These are phyloP conservation scores for Phytophthora sp. DNA, from an alignment of 352 stramenopile genomes.

Conservation along the genomic window DNA sequence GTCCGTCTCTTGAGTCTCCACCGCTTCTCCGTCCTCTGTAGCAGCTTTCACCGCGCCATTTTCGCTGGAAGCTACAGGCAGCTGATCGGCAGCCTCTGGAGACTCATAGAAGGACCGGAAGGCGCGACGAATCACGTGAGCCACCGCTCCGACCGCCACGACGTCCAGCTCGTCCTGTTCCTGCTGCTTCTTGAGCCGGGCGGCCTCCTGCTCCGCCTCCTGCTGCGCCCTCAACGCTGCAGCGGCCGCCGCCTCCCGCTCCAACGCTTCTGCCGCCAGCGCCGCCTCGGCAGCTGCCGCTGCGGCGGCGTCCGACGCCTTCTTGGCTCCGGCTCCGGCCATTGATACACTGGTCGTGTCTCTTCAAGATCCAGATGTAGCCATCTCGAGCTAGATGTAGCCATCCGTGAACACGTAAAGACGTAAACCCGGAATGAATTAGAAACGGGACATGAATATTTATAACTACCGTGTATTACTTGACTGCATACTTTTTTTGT, in stretches of 20 bases:
- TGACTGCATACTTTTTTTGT: too few species aligned
- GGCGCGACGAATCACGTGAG: slow-evolving; percentile 75
- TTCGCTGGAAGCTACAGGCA: neutral
- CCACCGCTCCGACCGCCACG: slow-evolving; percentile 72
- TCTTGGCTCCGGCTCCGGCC: slow-evolving; percentile 17
- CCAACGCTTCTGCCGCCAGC: slow-evolving; percentile 1
- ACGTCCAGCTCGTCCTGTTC: slow-evolving; percentile 56
- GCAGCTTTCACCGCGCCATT: neutral
- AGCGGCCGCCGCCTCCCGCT: slow-evolving; percentile 9
- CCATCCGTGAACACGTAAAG: too few species aligned
- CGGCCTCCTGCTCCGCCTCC: slow-evolving; percentile 13
- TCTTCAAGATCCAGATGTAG: slow-evolving; percentile 18
- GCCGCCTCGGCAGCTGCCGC: slow-evolving; percentile 5
- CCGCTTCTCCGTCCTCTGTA: neutral
- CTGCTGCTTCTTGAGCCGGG: slow-evolving; percentile 8
- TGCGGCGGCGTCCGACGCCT: slow-evolving; percentile 5
- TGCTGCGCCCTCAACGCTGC: slow-evolving; percentile 10
- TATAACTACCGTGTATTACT: too few species aligned
- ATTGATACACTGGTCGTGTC: slow-evolving; percentile 12
- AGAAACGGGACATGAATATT: too few species aligned
- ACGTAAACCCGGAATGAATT: too few species aligned
- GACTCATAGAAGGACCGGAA: slow-evolving; percentile 64
- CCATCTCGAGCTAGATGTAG: too few species aligned
- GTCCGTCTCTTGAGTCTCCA: too few species aligned
- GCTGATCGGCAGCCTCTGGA: neutral